A percentile compares a stretch with the other conserved stretches of the same genome.
Conservation (phyloP, 2,329 filamentous ascomycete species). For the Fusarium continuum region DNA sequence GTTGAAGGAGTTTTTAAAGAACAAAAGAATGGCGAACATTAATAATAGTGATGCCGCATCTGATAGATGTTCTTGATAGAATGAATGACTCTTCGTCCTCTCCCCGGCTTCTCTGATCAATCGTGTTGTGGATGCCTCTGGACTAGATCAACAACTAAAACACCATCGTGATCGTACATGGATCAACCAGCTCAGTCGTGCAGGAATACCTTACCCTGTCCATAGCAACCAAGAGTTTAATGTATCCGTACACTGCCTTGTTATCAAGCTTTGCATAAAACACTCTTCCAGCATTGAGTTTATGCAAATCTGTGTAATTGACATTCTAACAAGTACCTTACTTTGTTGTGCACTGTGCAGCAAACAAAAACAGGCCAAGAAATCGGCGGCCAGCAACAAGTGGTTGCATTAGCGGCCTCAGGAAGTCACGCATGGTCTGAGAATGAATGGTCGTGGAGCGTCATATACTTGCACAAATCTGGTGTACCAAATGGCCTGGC, state of each 20-base stretch:
- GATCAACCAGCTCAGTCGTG: not conserved
- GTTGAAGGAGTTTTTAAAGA: too few species aligned
- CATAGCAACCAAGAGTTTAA: not conserved
- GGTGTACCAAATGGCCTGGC: constrained; percentile 3
- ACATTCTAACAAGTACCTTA: not conserved
- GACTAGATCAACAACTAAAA: not conserved
- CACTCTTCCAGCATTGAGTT: not conserved
- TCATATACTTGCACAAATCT: constrained; percentile 5
- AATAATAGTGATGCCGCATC: not conserved
- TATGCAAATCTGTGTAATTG: not conserved
- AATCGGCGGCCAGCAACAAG: constrained; percentile 25
- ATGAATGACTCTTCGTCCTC: too few species aligned
- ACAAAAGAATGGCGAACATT: too few species aligned
- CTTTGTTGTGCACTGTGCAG: constrained; percentile 9
- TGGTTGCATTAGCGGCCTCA: constrained; percentile 38
- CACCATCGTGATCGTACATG: not conserved
- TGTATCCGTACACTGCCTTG: not conserved
- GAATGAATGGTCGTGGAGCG: constrained; percentile 18
- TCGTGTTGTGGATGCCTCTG: too few species aligned
- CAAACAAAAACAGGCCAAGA: constrained; percentile 14
- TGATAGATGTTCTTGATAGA: too few species aligned
- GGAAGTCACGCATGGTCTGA: constrained; percentile 9
- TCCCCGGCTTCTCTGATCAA: too few species aligned
- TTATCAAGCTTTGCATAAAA: not conserved
- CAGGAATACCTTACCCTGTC: not conserved